These are phyloP conservation scores for Zanthoxylum bungeanum DNA, from an alignment of 345 rosid genomes.

Conservation along the genomic window DNA sequence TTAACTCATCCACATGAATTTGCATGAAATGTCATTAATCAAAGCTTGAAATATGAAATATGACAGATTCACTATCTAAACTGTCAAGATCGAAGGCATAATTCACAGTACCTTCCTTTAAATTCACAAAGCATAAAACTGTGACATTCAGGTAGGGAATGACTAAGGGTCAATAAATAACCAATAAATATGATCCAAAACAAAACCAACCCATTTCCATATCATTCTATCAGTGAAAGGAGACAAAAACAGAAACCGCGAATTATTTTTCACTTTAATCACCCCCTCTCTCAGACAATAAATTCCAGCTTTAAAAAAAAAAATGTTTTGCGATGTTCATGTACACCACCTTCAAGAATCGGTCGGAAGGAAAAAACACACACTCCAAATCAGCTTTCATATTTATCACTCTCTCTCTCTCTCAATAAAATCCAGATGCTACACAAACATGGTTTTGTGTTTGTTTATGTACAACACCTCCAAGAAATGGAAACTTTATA, in stretches of 20 bases:
- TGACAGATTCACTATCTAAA: neutral
- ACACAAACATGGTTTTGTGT: neutral
- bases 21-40: neutral
- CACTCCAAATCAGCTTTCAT: neutral
- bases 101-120: neutral
- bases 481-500: neutral
- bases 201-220: neutral
- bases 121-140: neutral
- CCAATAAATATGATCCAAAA: neutral
- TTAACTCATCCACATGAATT: neutral
- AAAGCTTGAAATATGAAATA: slow-evolving; percentile 5
- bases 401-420: neutral
- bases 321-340: neutral
- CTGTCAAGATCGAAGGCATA: neutral
- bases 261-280: neutral
- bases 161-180: neutral
- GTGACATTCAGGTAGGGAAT: neutral
- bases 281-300: neutral
- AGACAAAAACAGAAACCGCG: neutral
- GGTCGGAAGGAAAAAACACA: slow-evolving; percentile 5
- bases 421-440: neutral
- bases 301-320: neutral
- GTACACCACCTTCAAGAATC: neutral
- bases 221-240: neutral
- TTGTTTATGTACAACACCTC: neutral